Conservation (phyloP, 2,329 filamentous ascomycete genomes). For the Phialocephala sp. region DNA sequence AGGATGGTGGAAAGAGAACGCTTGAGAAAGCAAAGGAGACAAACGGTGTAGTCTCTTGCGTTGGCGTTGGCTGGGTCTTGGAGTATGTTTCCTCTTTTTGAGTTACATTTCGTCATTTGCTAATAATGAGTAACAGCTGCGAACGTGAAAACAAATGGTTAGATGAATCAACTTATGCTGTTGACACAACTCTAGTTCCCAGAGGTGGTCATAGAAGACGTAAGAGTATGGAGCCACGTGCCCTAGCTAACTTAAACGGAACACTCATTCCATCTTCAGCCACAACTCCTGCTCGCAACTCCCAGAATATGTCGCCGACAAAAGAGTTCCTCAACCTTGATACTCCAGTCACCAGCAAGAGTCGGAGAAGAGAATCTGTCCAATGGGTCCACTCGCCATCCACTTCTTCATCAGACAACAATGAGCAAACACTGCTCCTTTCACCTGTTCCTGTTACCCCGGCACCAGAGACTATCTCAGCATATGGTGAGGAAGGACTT, state of each 20-base stretch:
- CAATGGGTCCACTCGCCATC: conserved; percentile 44
- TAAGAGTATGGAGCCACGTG: conserved; percentile 81
- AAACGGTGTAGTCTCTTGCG: conserved; percentile 78
- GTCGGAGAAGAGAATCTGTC: conserved; percentile 39
- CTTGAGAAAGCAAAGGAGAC: conserved; percentile 79
- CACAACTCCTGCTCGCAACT: conserved; percentile 38
- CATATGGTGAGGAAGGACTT: conserved; percentile 40
- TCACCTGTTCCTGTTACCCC: conserved; percentile 42
- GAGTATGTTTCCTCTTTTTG: conserved; percentile 65
- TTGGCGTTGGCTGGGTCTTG: conserved; percentile 86
- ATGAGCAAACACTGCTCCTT: conserved; percentile 37
- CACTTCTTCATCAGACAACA: conserved; percentile 22
- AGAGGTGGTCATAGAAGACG: conserved; percentile 74
- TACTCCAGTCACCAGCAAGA: conserved; percentile 40
- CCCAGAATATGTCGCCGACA: conserved; percentile 36
- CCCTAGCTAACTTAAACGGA: conserved; percentile 72
- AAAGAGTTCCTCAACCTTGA: conserved; percentile 40
- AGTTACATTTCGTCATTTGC: conserved; percentile 38
- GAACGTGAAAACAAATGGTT: conserved; percentile 79
- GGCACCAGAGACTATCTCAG: conserved; percentile 39
- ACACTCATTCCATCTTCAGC: conserved; percentile 56
- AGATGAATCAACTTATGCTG: conserved; percentile 71
- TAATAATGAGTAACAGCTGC: conserved; percentile 57
- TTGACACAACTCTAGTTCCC: conserved; percentile 70
- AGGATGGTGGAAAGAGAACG: conserved; percentile 81